Conservation (phyloP, 2,329 filamentous ascomycete genomes). For the Ceratocystiopsis minuta region DNA sequence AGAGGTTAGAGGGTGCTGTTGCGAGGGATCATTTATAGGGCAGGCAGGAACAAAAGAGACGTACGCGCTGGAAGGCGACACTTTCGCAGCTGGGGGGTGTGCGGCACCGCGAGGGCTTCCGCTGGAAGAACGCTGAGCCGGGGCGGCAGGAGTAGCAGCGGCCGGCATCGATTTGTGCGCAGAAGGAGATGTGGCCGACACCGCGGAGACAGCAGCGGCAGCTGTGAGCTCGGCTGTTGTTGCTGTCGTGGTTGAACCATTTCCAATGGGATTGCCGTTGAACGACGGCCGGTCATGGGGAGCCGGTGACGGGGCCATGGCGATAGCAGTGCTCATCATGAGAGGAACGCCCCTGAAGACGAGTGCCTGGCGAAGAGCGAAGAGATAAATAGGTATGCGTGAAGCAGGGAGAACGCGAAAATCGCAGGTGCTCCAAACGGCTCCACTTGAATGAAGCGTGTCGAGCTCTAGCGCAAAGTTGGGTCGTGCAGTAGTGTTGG, state of each 20-base stretch:
- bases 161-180: constrained; percentile 24
- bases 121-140: constrained; percentile 31
- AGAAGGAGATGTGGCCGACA: constrained; percentile 22
- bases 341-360: constrained; percentile 1
- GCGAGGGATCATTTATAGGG: neutral
- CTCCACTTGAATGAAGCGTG: neutral
- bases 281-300: constrained; percentile 45
- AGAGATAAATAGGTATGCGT: neutral
- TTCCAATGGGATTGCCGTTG: constrained; percentile 3
- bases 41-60: constrained; percentile 14
- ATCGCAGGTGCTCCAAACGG: constrained; percentile 2
- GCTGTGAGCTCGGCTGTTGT: constrained; percentile 24
- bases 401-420: constrained; percentile 2
- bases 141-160: constrained; percentile 22
- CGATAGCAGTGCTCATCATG: constrained; percentile 49
- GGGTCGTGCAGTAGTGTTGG: too few relatives aligned
- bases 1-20: neutral
- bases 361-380: neutral
- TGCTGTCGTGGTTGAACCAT: constrained; percentile 8
- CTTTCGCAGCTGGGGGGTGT: constrained; percentile 25
- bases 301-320: constrained; percentile 51
- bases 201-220: constrained; percentile 15
- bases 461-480: constrained; percentile 1
- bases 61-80: constrained; percentile 43
- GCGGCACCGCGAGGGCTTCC: constrained; percentile 31